A percentile compares a stretch with the other conserved stretches of the same genome.
These are phyloP conservation scores for Solanum corneliomulleri DNA, from an alignment of 257 asterid species.

Conservation along the genomic window DNA sequence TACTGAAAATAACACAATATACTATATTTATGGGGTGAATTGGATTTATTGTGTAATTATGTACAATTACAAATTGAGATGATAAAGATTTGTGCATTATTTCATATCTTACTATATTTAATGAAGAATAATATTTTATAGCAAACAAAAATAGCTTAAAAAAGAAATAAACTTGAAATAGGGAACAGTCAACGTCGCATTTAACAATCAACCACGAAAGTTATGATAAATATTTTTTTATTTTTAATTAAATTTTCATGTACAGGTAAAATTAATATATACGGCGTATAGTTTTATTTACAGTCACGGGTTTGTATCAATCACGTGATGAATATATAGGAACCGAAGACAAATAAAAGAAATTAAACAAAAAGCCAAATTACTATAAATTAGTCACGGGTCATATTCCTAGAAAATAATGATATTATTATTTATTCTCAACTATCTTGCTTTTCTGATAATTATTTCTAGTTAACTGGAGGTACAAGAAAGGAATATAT, in stretches of 20 bases:
- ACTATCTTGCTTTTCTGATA: not conserved
- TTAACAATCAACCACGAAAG: accelerated
- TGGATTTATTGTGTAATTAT: not conserved
- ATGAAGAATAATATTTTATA: not conserved
- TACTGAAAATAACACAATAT: not conserved
- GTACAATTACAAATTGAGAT: not conserved
- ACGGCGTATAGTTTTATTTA: not conserved
- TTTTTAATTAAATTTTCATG: no score
- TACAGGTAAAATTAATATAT: no score
- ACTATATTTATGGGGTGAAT: not conserved
- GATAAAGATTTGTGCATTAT: not conserved
- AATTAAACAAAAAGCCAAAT: not conserved
- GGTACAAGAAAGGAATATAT: not conserved
- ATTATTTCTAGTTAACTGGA: not conserved
- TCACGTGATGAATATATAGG: not conserved
- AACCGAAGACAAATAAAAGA: not conserved
- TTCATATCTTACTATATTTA: not conserved
- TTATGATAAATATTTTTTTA: no score
- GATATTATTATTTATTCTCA: not conserved
- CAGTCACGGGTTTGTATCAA: not conserved
- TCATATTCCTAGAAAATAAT: not conserved
- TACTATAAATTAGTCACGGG: constrained; percentile 8
- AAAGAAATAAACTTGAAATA: not conserved
- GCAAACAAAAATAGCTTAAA: not conserved
- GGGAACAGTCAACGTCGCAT: not conserved